Evolutionary conservation across 805 yeast species (phyloP).

Genomic region (Myxozyma neglecta): DNA sequence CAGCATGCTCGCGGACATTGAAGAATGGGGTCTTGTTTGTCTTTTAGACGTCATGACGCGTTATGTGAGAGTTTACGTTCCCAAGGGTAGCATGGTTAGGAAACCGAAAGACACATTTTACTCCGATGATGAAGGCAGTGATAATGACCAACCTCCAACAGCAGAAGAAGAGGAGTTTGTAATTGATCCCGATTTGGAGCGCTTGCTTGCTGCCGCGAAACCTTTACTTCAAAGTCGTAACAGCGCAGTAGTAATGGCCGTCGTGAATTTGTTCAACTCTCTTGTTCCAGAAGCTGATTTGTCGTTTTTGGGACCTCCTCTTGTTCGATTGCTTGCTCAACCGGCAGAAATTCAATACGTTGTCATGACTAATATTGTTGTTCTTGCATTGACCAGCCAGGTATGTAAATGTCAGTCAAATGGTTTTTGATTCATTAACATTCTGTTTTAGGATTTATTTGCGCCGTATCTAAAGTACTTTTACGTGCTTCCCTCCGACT

Average conservation of each 20-base stretch:
- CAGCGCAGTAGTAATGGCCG: conserved; percentile 61
- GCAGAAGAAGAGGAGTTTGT: conserved; percentile 36
- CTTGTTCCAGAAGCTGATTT: conserved; percentile 60
- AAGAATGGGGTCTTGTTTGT: conserved; percentile 68
- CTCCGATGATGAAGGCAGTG: conserved; percentile 43
- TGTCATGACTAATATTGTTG: conserved; percentile 51
- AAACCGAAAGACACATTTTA: conserved; percentile 24
- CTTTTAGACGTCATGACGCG: conserved; percentile 63
- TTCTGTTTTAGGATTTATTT: conserved; percentile 40
- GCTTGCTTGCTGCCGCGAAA: conserved; percentile 52
- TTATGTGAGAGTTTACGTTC: conserved; percentile 63
- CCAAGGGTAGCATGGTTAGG: conserved; percentile 27
- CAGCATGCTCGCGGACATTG: conserved; percentile 50
- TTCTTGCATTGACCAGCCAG: conserved; percentile 34
- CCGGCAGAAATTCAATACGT: conserved; percentile 41
- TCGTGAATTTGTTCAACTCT: conserved; percentile 56
- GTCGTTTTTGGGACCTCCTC: conserved; percentile 50
- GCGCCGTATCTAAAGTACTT: conserved; percentile 42
- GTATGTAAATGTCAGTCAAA: neutral
- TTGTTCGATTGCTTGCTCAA: conserved; percentile 48
- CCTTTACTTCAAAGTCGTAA: conserved; percentile 53
- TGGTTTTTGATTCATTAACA: neutral
- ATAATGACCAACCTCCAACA: conserved; percentile 10
- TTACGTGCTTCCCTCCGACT: conserved; percentile 58
- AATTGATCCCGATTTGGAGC: conserved; percentile 55